These are phyloP conservation scores for Stenocarpella maydis DNA, from an alignment of 2,329 filamentous ascomycete genomes.

Conservation along the genomic window DNA sequence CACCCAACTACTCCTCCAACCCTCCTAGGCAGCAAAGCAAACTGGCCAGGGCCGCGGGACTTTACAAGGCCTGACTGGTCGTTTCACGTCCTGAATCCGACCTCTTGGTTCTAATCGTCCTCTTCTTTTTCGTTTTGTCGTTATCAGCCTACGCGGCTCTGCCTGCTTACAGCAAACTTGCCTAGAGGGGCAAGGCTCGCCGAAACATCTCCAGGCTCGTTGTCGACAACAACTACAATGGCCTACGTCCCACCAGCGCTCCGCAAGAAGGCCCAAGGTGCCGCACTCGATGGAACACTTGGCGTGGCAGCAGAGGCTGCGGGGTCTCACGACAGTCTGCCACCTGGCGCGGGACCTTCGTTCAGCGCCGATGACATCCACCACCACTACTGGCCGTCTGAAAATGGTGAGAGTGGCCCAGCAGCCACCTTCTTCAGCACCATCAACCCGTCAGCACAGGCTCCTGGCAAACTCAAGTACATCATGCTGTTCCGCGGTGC, in stretches of 20 bases:
- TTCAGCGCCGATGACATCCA: neutral
- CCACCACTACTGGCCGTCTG: neutral
- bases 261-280: neutral
- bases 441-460: neutral
- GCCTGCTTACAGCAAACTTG: neutral
- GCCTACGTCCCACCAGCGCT: constrained; percentile 8
- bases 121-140: neutral
- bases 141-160: neutral
- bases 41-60: neutral
- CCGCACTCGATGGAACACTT: too few species aligned
- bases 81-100: neutral
- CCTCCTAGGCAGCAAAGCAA: neutral
- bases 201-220: neutral
- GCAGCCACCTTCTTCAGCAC: neutral
- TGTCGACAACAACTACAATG: neutral
- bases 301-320: neutral
- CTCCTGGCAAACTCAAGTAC: neutral
- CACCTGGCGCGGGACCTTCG: neutral
- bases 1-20: neutral
- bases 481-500: neutral
- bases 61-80: neutral
- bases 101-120: neutral
- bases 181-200: neutral
- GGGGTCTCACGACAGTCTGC: neutral
- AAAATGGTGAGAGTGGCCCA: too few species aligned